Percentiles rank a stretch among this genome's conserved stretches.
phyloP scores from a whole-genome alignment of 768 basidiomycete genomes.

The Termitomyces sp. region DNA sequence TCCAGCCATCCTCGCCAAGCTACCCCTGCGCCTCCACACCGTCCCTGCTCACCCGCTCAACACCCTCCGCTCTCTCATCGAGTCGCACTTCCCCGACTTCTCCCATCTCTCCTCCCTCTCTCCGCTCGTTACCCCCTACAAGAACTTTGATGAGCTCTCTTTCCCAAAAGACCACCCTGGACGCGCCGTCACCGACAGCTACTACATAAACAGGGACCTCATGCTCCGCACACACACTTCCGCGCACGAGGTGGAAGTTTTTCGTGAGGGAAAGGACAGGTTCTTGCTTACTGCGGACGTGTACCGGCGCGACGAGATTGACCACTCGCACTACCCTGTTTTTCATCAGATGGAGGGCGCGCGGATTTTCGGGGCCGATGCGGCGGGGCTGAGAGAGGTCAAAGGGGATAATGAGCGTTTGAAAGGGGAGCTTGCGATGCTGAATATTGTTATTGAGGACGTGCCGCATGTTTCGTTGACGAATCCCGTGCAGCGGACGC shows the following conservation, averaged over 20 bases:
- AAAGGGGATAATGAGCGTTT: constrained; percentile 70
- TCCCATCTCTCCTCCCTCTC: constrained; percentile 74
- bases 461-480: constrained; percentile 65
- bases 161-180: constrained; percentile 95
- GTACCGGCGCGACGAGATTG: constrained; percentile 97
- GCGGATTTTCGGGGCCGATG: constrained; percentile 65
- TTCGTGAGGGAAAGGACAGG: constrained; percentile 65
- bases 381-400: constrained; percentile 56
- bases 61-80: constrained; percentile 81
- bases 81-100: constrained; percentile 78
- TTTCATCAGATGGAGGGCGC: constrained; percentile 99
- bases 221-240: constrained; percentile 98
- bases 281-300: constrained; percentile 98
- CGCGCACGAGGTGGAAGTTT: constrained; percentile 96
- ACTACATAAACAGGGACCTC: constrained; percentile 86
- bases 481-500: constrained; percentile 80
- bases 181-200: constrained; percentile 85
- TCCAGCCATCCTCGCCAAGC: constrained; percentile 78
- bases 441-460: constrained; percentile 87
- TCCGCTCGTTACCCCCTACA: constrained; percentile 83
- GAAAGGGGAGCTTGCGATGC: constrained; percentile 52
- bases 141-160: constrained; percentile 97
- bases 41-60: constrained; percentile 79
- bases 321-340: constrained; percentile 93
- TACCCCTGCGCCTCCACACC: constrained; percentile 72